Conservation (phyloP, 2,329 filamentous ascomycete species). For the Lasiodiplodia citricola region DNA sequence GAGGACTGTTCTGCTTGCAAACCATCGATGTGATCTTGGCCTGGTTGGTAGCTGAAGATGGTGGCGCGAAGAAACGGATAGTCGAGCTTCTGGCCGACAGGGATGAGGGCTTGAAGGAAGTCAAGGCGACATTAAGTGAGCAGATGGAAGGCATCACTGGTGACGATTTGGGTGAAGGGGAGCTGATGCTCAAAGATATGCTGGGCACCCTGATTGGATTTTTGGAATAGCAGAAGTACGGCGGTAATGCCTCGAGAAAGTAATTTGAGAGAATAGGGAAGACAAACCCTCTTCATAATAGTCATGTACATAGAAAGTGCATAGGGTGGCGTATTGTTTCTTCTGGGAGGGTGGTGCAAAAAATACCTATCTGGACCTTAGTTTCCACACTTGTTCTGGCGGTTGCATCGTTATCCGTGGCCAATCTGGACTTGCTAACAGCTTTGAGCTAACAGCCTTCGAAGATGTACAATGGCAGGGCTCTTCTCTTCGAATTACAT, state of each 20-base stretch:
- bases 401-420: neutral
- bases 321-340: neutral
- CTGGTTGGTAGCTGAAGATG: slow-evolving; percentile 91
- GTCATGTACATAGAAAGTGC: neutral
- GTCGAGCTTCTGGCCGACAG: slow-evolving; percentile 67
- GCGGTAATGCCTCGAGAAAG: neutral
- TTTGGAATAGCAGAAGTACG: slow-evolving; percentile 35
- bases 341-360: neutral
- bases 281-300: neutral
- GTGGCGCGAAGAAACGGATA: slow-evolving; percentile 71
- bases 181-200: slow-evolving; percentile 65
- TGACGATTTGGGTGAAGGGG: slow-evolving; percentile 59
- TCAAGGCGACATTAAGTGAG: slow-evolving; percentile 72
- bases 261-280: neutral
- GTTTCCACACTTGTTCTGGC: neutral
- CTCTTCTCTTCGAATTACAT: too few species aligned
- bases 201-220: slow-evolving; percentile 63
- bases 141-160: slow-evolving; percentile 64
- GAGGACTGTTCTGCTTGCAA: slow-evolving; percentile 82
- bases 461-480: too few species aligned
- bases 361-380: neutral
- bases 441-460: neutral
- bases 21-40: slow-evolving; percentile 83
- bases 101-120: slow-evolving; percentile 67
- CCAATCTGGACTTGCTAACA: neutral